Percentiles rank a stretch among this genome's conserved stretches.
Conservation (phyloP, 2,329 filamentous ascomycete species). For the Diaporthe ampelina region DNA sequence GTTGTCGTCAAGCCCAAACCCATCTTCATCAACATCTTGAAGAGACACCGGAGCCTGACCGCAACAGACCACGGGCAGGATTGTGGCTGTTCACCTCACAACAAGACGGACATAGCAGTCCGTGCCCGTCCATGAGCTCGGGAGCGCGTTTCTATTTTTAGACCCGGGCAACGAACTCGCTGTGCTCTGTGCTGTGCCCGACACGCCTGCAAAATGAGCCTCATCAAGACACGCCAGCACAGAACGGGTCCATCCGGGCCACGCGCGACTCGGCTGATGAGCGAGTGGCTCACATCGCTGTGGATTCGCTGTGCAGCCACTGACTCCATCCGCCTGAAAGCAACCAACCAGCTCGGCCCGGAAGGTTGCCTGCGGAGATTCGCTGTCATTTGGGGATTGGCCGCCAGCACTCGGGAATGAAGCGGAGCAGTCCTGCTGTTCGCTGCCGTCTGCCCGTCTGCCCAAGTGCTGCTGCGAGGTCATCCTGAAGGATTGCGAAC, state of each 20-base stretch:
- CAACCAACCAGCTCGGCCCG: conserved; percentile 7
- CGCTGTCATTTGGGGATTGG: conserved; percentile 34
- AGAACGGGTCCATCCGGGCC: not conserved
- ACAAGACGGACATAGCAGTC: not conserved
- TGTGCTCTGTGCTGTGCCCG: not conserved
- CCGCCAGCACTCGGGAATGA: not conserved
- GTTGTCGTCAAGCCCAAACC: not conserved
- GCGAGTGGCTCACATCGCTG: conserved; percentile 6
- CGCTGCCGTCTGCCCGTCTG: not conserved
- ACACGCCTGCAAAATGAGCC: conserved; percentile 28
- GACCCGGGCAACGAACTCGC: too few species aligned
- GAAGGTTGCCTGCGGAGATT: conserved; percentile 19
- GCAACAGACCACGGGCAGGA: not conserved
- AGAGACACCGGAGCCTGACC: not conserved
- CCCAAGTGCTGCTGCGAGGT: not conserved
- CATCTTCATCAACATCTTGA: not conserved
- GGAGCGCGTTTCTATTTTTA: conserved; percentile 18
- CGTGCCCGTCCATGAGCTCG: not conserved
- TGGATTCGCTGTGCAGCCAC: conserved; percentile 29
- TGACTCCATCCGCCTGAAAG: not conserved
- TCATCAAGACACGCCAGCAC: conserved; percentile 32
- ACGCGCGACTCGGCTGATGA: conserved; percentile 14
- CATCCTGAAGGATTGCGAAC: conserved; percentile 34
- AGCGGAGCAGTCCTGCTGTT: not conserved
- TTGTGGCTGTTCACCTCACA: conserved; percentile 21